Percentiles rank a stretch among this genome's conserved stretches.
Evolutionary conservation across 768 basidiomycete genomes (phyloP).

Genomic region (Auricularia auricula-judae): DNA sequence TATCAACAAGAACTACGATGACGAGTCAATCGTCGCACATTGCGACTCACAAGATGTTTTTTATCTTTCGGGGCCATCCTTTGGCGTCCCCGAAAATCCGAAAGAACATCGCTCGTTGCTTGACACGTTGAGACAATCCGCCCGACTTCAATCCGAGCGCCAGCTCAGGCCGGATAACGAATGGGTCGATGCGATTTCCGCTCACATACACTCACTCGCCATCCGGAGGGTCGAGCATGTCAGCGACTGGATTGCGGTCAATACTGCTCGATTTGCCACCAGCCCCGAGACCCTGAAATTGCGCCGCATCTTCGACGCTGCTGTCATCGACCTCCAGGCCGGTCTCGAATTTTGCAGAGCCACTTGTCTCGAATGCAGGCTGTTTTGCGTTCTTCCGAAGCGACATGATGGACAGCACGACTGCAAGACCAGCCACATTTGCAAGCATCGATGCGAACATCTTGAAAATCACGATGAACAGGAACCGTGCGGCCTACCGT

Average conservation of each 20-base stretch:
- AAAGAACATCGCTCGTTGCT: slow-evolving; percentile 17
- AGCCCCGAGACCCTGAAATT: slow-evolving; percentile 29
- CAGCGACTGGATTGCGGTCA: slow-evolving; percentile 38
- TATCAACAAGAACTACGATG: slow-evolving; percentile 39
- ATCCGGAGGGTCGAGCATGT: slow-evolving; percentile 37
- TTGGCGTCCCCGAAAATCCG: slow-evolving; percentile 6
- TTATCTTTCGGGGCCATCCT: slow-evolving; percentile 15
- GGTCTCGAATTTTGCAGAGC: slow-evolving; percentile 39
- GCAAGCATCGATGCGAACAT: slow-evolving; percentile 33
- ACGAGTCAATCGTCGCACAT: slow-evolving; percentile 27
- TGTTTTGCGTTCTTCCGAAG: slow-evolving; percentile 35
- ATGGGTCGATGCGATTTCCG: slow-evolving; percentile 30
- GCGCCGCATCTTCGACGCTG: slow-evolving; percentile 30
- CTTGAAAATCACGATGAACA: slow-evolving; percentile 21
- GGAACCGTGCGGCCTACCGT: slow-evolving; percentile 37
- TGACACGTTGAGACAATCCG: slow-evolving; percentile 20
- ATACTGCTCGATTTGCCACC: slow-evolving; percentile 35
- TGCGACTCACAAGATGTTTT: slow-evolving; percentile 29
- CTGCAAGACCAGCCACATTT: slow-evolving; percentile 40
- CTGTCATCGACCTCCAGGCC: slow-evolving; percentile 33
- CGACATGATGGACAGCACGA: slow-evolving; percentile 39
- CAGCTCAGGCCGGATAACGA: slow-evolving; percentile 25
- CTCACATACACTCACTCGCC: slow-evolving; percentile 28
- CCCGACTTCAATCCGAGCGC: slow-evolving; percentile 18
- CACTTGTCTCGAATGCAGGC: slow-evolving; percentile 36